Base-by-base conservation (phyloP, 2,329 filamentous ascomycete species). In the Diaporthe eres region DNA sequence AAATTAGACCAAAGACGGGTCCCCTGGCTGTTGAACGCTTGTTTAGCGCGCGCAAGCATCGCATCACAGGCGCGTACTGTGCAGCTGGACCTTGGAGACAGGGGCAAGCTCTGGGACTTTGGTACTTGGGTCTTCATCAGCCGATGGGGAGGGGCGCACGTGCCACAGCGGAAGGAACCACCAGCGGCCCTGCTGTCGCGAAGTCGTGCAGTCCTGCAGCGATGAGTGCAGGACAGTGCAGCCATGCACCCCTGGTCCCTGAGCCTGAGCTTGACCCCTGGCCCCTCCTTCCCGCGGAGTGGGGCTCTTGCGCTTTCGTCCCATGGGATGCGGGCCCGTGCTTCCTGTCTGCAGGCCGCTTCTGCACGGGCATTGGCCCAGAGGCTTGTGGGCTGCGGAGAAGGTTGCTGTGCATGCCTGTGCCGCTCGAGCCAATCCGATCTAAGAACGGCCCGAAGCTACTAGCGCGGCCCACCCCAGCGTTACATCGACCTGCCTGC, bases 391-490 rank as follows among this genome's bases (percentile, higher is more conserved):
- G 71, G 61, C 71, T 73, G 61, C 71, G 71, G 58, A 73, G 71
- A 51, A 73, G 71, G 58, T 55, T 57, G 58, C 51, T 55, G 71
- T 65, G 58, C 71, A 61, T 60, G 58, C 71, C 34, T 63, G 71
- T 65, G 58, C 71, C 71, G 71, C 71, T 67, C 71, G 71, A 73
- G 71, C 71, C 71, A 73, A 73, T 73, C 71, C 71, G 71, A 73
- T 73, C 71, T 73, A 63, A 73, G 71, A 73, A 73, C 71, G 71
- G 71, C 71, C 71, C 71, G 71, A 73, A 73, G 71, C 71, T 73
- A 31, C 44, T 73, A 73, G 71, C 49, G 71, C 44, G 49, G 37
- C 71, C 71, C 71, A 73, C 71, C 28, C 31, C 65, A 65, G 58
- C 58, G 58, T 73, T 61, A 73, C 71, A 73, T 73, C 71, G 58